Conservation (phyloP, 2,329 filamentous ascomycete species). For the Cladosporium austrohemisphaericum region DNA sequence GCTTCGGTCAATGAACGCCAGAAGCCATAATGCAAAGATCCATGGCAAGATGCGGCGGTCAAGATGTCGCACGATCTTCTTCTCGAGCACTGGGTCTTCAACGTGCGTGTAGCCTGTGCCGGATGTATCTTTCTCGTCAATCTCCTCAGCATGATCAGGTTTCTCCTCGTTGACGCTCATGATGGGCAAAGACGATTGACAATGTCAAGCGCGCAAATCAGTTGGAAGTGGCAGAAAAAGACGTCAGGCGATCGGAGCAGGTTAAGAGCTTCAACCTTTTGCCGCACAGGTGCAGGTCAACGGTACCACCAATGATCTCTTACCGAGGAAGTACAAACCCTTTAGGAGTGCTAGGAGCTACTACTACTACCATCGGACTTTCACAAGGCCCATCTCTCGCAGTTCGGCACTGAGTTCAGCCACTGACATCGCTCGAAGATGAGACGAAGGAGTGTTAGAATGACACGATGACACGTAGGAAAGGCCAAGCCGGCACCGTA, state of each 20-base stretch:
- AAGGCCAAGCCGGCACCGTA: slow-evolving; percentile 12
- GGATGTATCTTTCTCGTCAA: slow-evolving; percentile 12
- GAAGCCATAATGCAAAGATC: slow-evolving; percentile 45
- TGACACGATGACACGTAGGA: not conserved
- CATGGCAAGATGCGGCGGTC: slow-evolving; percentile 44
- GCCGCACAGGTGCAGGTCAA: slow-evolving; percentile 5
- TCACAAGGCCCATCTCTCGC: not conserved
- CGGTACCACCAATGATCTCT: not conserved
- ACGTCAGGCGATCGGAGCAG: not conserved
- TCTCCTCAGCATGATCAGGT: slow-evolving; percentile 9
- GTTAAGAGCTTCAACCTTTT: not conserved
- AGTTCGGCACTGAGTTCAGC: not conserved
- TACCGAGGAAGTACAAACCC: slow-evolving; percentile 4
- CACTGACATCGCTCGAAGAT: slow-evolving; percentile 3
- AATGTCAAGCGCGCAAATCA: no score
- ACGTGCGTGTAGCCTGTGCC: slow-evolving; percentile 11
- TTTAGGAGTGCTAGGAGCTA: no score
- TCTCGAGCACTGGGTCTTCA: slow-evolving; percentile 20
- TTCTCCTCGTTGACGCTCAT: slow-evolving; percentile 8
- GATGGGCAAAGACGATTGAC: no score
- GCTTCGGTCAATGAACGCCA: slow-evolving; percentile 47
- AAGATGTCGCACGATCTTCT: slow-evolving; percentile 38
- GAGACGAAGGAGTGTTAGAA: slow-evolving; percentile 6
- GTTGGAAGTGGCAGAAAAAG: no score
- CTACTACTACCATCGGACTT: no score